These are phyloP conservation scores for Striga asiatica DNA, from an alignment of 257 asterid species.

Conservation along the genomic window DNA sequence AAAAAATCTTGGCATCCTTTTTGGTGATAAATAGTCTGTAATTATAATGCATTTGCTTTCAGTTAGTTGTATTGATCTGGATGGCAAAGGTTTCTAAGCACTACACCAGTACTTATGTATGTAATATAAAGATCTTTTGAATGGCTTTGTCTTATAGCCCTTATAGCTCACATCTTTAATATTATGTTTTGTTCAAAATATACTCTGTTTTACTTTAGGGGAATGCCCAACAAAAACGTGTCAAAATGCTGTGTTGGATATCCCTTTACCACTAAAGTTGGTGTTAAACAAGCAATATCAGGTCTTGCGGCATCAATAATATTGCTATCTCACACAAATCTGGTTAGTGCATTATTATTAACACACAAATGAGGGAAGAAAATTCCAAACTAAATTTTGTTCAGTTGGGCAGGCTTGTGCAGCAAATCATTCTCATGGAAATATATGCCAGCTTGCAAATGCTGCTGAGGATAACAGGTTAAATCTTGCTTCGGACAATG, in stretches of 20 bases:
- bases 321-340: conserved; percentile 50
- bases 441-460: conserved; percentile 42
- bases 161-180: neutral
- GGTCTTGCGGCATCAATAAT: conserved; percentile 72
- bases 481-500: conserved; percentile 45
- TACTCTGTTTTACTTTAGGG: conserved; percentile 22
- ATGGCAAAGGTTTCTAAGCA: neutral
- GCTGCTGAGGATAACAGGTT: conserved; percentile 35
- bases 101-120: neutral
- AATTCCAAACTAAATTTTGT: neutral
- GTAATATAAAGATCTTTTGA: neutral
- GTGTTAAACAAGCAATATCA: conserved; percentile 49
- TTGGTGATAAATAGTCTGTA: neutral
- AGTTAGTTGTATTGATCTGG: neutral
- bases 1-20: neutral
- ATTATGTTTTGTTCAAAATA: neutral
- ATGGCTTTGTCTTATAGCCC: conserved; percentile 1
- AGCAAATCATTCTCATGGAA: conserved; percentile 24
- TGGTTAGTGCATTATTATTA: conserved; percentile 40
- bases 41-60: neutral
- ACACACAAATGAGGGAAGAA: neutral
- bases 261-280: conserved; percentile 26
- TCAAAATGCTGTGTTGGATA: conserved; percentile 27
- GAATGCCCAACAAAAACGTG: conserved; percentile 23
- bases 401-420: conserved; percentile 52